A percentile compares a stretch with the other conserved stretches of the same genome.
Conservation (phyloP, 176 grass and related monocot genomes). For the Rhynchospora pubera region DNA sequence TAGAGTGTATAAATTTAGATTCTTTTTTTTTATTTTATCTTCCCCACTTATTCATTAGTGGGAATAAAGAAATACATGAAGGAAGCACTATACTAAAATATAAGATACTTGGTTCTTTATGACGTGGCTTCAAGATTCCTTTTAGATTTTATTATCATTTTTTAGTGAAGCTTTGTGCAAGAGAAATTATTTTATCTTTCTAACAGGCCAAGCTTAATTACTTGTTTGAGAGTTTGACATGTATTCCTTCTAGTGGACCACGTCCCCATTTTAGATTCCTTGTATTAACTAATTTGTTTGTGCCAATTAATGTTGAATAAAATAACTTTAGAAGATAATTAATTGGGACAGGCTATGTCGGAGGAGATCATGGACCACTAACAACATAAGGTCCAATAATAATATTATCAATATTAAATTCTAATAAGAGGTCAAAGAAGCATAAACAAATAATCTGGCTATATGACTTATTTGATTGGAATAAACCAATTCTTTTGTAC, state of each 20-base stretch:
- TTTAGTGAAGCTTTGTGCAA: neutral
- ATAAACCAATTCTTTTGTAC: neutral
- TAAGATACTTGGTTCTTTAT: slow-evolving; percentile 12
- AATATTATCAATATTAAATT: neutral
- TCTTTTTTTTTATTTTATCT: neutral
- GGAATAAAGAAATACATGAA: neutral
- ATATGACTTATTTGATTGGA: slow-evolving; percentile 1
- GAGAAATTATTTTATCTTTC: neutral
- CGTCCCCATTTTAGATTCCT: slow-evolving; percentile 10
- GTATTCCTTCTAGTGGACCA: neutral
- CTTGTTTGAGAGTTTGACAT: neutral
- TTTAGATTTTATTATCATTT: neutral
- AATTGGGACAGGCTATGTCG: neutral
- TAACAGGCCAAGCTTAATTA: neutral
- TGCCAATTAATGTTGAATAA: neutral
- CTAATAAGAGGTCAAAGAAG: neutral
- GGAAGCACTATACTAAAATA: slow-evolving; percentile 10
- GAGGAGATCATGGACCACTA: neutral
- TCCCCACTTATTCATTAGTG: neutral
- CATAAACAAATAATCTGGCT: neutral
- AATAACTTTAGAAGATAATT: neutral
- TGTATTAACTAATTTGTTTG: neutral
- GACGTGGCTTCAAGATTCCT: slow-evolving; percentile 7
- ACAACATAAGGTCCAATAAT: neutral
- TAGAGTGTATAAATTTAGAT: too few species aligned